Evolutionary conservation across 2,329 filamentous ascomycete genomes (phyloP).

Genomic region (Fusarium austroafricanum): DNA sequence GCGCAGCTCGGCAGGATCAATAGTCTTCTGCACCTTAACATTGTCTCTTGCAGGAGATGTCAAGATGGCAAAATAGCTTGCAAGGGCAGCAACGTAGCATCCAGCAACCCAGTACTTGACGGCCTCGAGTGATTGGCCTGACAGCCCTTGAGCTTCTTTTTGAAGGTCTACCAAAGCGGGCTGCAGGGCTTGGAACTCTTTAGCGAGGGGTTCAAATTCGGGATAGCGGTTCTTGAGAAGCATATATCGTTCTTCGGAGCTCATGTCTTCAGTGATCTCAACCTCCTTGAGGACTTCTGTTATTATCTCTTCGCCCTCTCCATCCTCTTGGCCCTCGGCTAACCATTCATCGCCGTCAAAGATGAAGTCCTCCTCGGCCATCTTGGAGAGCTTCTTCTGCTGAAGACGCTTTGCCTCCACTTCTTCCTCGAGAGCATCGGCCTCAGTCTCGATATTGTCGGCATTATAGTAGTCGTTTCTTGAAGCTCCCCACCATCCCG

Average conservation of each 20-base stretch:
- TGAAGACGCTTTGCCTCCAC: slow-evolving; percentile 88
- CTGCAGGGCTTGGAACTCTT: slow-evolving; percentile 82
- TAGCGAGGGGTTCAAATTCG: slow-evolving; percentile 87
- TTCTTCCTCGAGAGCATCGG: slow-evolving; percentile 87
- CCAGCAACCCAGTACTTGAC: slow-evolving; percentile 84
- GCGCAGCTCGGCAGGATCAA: slow-evolving; percentile 82
- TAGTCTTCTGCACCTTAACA: slow-evolving; percentile 64
- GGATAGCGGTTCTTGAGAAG: slow-evolving; percentile 86
- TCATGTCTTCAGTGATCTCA: slow-evolving; percentile 84
- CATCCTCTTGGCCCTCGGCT: slow-evolving; percentile 63
- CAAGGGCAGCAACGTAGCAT: slow-evolving; percentile 86
- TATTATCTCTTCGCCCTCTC: slow-evolving; percentile 70
- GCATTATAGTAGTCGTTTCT: slow-evolving; percentile 94
- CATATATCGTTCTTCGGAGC: slow-evolving; percentile 76
- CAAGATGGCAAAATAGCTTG: slow-evolving; percentile 95
- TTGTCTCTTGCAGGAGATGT: slow-evolving; percentile 78
- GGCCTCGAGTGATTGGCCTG: slow-evolving; percentile 66
- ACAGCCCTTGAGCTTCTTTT: slow-evolving; percentile 65
- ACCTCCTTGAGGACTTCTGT: slow-evolving; percentile 88
- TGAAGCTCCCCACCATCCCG: slow-evolving; percentile 86
- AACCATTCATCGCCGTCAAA: slow-evolving; percentile 93
- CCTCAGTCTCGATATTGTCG: slow-evolving; percentile 75
- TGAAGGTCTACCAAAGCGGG: slow-evolving; percentile 70
- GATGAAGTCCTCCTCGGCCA: slow-evolving; percentile 92
- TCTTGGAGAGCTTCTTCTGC: slow-evolving; percentile 87